Percentiles rank a stretch among this genome's conserved stretches.
These are phyloP conservation scores for Thermomyces lanuginosus DNA, from an alignment of 2,329 filamentous ascomycete genomes.

Conservation along the genomic window DNA sequence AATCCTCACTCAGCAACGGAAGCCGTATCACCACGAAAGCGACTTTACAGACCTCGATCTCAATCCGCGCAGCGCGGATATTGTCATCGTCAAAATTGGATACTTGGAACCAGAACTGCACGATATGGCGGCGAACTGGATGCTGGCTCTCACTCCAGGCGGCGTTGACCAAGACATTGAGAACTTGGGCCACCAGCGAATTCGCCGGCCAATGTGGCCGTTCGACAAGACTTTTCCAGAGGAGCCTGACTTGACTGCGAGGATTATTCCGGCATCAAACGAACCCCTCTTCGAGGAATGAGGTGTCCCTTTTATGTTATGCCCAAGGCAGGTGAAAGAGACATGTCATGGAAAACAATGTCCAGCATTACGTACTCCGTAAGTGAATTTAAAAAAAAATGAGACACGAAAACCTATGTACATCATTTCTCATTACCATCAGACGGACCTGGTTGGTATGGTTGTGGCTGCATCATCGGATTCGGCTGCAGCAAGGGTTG, in stretches of 20 bases:
- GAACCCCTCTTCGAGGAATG: no score
- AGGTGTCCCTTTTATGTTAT: no score
- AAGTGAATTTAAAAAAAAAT: no score
- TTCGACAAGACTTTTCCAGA: conserved; percentile 24
- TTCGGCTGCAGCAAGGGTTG: no score
- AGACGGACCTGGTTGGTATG: no score
- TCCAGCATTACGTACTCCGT: no score
- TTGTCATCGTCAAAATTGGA: conserved; percentile 41
- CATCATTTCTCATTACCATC: no score
- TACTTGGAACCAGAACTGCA: conserved; percentile 41
- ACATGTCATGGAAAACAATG: no score
- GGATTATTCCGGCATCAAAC: conserved; percentile 20
- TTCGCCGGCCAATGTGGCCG: conserved; percentile 35
- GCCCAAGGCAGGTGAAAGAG: no score
- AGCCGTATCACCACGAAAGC: conserved; percentile 38
- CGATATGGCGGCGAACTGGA: conserved; percentile 39
- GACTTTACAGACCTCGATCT: conserved; percentile 37
- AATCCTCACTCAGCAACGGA: conserved; percentile 37
- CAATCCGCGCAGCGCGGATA: conserved; percentile 29
- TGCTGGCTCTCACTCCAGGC: conserved; percentile 38
- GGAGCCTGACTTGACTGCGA: conserved; percentile 21
- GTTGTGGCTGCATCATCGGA: no score
- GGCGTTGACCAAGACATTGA: conserved; percentile 38
- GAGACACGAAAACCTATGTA: no score
- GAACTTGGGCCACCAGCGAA: conserved; percentile 33